Evolutionary conservation across 129 eudicot genomes (phyloP), one percentile per base, ranked within the genome.

Genomic region (Lactuca sativa): DNA sequence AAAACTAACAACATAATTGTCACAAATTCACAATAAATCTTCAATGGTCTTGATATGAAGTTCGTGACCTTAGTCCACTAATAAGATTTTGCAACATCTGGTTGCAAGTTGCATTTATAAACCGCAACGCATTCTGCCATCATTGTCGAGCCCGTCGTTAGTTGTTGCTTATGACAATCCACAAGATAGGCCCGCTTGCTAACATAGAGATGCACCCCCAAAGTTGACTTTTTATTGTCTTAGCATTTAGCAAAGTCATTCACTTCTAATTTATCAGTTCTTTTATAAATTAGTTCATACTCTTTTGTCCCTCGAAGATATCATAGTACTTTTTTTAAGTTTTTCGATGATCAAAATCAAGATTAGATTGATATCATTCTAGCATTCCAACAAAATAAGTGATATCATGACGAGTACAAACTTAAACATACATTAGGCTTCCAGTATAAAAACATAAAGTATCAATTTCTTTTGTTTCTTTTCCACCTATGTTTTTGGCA

Each of bases 371-470:
- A 14, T 37, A 61, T 34, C 51, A 4, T 0, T 48, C 65, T 38
- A 62, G 32, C 32, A 62, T 38, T n/a, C 67, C 67, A n/a, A n/a
- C 5, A 2, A 62, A 16, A 17, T 16, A 18, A 6, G 33, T 10
- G 15, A 56, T 56, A 56, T 56, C 61, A 16, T 25, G 30, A 25
- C 2, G 30, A 25, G 30, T 9, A 30, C 4, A 69, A 4, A 37
- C 74, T 55, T 69, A 65, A 54, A 36, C 55, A 55, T 56, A 37
- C 64, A 56, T 56, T 1, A 69, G 25, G 37, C 74, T 56, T n/a
- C 64, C 64, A 1, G 21, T 18, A 25, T 25, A 25, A 25, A n/a
- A 69, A 55, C 56, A 69, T 56, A 69, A 30, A 65, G 74, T 25
- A 55, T 54, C n/a, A 5, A 14, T 18, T n/a, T 30, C 64, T 31